phyloP scores from a whole-genome alignment of 2,329 filamentous ascomycete species.

The Chrysoporthe austroafricana region DNA sequence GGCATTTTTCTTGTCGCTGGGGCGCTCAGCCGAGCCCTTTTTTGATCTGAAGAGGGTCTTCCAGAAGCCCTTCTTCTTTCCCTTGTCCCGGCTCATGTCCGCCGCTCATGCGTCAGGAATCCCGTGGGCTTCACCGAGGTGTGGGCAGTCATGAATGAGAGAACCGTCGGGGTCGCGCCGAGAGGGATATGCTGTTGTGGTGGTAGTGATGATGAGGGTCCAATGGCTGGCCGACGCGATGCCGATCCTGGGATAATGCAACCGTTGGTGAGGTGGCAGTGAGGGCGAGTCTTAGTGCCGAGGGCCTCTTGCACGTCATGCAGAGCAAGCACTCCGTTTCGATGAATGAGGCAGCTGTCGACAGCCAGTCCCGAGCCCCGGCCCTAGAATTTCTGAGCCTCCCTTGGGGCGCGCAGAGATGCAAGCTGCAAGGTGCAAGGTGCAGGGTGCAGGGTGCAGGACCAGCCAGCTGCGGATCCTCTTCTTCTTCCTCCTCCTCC shows the following conservation, averaged over 20 bases:
- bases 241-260: not conserved
- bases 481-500: too few relatives aligned
- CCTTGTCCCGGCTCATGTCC: constrained; percentile 29
- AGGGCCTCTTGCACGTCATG: not conserved
- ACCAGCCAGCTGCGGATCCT: not conserved
- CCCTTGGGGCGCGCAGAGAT: not conserved
- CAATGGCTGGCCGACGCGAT: not conserved
- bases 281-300: constrained; percentile 1
- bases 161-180: constrained; percentile 12
- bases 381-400: not conserved
- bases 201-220: constrained; percentile 2
- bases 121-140: constrained; percentile 11
- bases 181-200: not conserved
- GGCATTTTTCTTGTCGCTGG: not conserved
- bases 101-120: constrained; percentile 20
- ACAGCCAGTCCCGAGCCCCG: not conserved
- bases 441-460: not conserved
- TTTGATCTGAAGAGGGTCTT: constrained; percentile 25
- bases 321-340: not conserved
- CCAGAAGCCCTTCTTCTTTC: constrained; percentile 27
- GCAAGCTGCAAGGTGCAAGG: not conserved
- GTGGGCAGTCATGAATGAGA: constrained; percentile 15
- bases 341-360: constrained; percentile 3
- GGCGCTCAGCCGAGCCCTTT: constrained; percentile 8
- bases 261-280: constrained; percentile 8